Base-by-base conservation (phyloP, 257 asterid species). In the Rehmannia glutinosa region DNA sequence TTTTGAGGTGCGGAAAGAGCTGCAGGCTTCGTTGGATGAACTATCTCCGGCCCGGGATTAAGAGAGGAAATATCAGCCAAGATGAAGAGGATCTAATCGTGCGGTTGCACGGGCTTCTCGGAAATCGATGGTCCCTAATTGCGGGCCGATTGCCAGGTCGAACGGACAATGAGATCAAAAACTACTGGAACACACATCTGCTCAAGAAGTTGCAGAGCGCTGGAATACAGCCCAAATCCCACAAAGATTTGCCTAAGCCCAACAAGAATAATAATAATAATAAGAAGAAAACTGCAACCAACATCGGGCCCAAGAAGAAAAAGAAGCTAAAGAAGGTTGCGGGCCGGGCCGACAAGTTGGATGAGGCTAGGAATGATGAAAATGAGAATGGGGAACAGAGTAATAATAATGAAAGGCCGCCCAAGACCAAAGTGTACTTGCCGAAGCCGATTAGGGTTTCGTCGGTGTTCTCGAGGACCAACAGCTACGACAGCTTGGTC, bases 21-120 rank as follows among this genome's bases (percentile, higher is more conserved):
- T 89, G 96, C 60, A 56, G 96, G 27, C 30, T 89, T 33, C 28
- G 96, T 52, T 89, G 96, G 96, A 83, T 86, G 90, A 89, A 89
- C 12, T 89, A 89, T 59, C 87, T 89, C 2, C 79, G 90, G 4
- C 96, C 92, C 1, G 96, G 88, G 6, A 84, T 89, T 2, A 86
- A 83, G 64, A 76, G 96, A 58, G 96, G 96, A 20, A 79, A 86
- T 64, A 78, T 88, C 25, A 66, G 71, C 33, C 35, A 69, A 16
- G 96, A 86, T 15, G 96, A 86, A 55, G 95, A 86, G 28, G 95
- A 89, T 54, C 78, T 89, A 9, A 84, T 89, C 60, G 71, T 84
- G 0, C 77, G 95, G 30, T 81, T 86, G 1, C 95, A 86, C 70
- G 73, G 75, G 28, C 83, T 89, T 33, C 75, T 86, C 6, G 96